Conservation (phyloP, 306 rosid genomes). For the Clitoria ternatea region DNA sequence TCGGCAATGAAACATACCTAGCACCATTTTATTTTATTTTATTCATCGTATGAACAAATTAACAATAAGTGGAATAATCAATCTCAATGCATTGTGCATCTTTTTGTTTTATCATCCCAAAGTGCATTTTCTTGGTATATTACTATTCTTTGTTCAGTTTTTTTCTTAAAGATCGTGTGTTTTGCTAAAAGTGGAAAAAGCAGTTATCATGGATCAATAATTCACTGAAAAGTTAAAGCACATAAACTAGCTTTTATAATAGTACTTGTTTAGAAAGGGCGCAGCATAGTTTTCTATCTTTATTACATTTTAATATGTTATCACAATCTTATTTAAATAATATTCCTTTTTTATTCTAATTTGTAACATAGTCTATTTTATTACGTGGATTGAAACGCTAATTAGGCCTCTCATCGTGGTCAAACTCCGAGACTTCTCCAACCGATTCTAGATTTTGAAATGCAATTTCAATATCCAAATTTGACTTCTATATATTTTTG, state of each 20-base stretch:
- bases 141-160: background rate
- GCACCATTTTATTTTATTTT: background rate
- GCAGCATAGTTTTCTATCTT: background rate
- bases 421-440: constrained; percentile 20
- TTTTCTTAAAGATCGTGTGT: background rate
- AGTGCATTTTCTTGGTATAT: constrained; percentile 1
- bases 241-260: constrained; percentile 3
- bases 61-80: background rate
- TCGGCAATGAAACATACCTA: constrained; percentile 10
- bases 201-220: constrained; percentile 21
- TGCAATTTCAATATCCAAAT: constrained; percentile 15
- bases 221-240: constrained; percentile 26
- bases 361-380: background rate
- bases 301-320: background rate
- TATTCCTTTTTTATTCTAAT: background rate
- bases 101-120: background rate
- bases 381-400: background rate
- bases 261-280: constrained; percentile 32
- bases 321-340: background rate
- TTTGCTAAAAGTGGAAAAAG: constrained; percentile 15
- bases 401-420: constrained; percentile 27
- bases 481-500: constrained; percentile 23
- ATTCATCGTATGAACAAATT: background rate
- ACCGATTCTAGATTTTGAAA: background rate
- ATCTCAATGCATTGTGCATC: background rate